These are phyloP conservation scores for Chaetomiaceae sp. DNA, from an alignment of 2,329 filamentous ascomycete species.

Conservation along the genomic window DNA sequence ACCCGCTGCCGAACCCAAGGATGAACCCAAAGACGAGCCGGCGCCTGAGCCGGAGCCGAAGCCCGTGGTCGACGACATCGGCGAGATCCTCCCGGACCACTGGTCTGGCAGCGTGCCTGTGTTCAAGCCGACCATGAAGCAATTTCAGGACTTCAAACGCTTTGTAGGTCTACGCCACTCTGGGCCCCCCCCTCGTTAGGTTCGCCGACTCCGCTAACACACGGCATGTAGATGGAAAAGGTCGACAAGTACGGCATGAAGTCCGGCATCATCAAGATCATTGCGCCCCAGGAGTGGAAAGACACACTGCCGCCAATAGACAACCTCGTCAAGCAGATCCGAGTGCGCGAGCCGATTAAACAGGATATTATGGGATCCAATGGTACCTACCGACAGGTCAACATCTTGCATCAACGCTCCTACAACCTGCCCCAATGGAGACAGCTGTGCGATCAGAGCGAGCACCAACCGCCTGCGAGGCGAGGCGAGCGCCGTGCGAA, in stretches of 20 bases:
- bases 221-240: constrained; percentile 56
- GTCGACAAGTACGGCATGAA: constrained; percentile 95
- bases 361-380: constrained; percentile 96
- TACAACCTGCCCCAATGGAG: constrained; percentile 98
- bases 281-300: constrained; percentile 91
- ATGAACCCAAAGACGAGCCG: constrained; percentile 16
- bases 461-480: constrained; percentile 88
- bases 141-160: constrained; percentile 88
- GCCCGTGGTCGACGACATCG: constrained; percentile 49
- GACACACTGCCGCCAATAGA: constrained; percentile 71
- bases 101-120: constrained; percentile 90
- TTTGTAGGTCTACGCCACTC: constrained; percentile 55
- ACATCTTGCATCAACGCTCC: constrained; percentile 89
- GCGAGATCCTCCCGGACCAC: constrained; percentile 76
- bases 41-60: constrained; percentile 8
- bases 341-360: constrained; percentile 93
- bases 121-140: constrained; percentile 90
- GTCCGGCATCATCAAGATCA: constrained; percentile 92
- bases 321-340: constrained; percentile 82
- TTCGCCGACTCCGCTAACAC: constrained; percentile 25
- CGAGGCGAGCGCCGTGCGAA: constrained; percentile 73
- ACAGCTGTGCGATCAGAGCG: constrained; percentile 84
- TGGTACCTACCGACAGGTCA: constrained; percentile 93
- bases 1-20: not conserved
- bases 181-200: not conserved